Conservation (phyloP, 2,329 filamentous ascomycete species). For the Trichophyton schoenleinii region DNA sequence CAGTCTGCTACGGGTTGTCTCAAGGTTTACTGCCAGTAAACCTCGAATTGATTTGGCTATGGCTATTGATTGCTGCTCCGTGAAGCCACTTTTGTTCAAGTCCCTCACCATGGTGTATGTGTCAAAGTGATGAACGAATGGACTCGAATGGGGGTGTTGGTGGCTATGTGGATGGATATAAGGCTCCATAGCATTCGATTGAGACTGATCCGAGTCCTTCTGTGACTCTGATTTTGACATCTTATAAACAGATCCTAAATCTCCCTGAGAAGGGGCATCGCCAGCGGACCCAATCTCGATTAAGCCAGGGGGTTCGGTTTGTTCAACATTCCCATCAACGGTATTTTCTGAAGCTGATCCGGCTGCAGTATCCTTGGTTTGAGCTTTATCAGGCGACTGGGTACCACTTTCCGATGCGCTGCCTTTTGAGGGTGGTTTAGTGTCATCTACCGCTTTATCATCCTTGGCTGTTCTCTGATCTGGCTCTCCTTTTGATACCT, state of each 20-base stretch:
- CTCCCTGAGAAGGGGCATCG: neutral
- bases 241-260: neutral
- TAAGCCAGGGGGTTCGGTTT: neutral
- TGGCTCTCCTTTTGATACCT: conserved; percentile 3
- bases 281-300: neutral
- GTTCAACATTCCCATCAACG: neutral
- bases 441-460: conserved; percentile 3
- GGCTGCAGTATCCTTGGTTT: neutral
- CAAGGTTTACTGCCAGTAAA: conserved; percentile 65
- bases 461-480: conserved; percentile 9
- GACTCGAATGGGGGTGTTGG: conserved; percentile 27
- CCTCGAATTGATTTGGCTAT: conserved; percentile 85
- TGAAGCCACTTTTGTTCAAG: conserved; percentile 60
- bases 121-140: conserved; percentile 90
- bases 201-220: neutral
- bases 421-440: neutral
- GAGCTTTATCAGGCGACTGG: neutral
- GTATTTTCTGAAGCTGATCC: neutral
- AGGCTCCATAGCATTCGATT: neutral
- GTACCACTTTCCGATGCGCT: neutral
- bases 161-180: neutral
- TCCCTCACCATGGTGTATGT: conserved; percentile 79
- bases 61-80: conserved; percentile 60
- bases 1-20: conserved; percentile 64
- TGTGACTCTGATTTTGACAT: neutral